Evolutionary conservation across 768 basidiomycete genomes (phyloP).

Genomic region (Leccinellum rugosiceps): DNA sequence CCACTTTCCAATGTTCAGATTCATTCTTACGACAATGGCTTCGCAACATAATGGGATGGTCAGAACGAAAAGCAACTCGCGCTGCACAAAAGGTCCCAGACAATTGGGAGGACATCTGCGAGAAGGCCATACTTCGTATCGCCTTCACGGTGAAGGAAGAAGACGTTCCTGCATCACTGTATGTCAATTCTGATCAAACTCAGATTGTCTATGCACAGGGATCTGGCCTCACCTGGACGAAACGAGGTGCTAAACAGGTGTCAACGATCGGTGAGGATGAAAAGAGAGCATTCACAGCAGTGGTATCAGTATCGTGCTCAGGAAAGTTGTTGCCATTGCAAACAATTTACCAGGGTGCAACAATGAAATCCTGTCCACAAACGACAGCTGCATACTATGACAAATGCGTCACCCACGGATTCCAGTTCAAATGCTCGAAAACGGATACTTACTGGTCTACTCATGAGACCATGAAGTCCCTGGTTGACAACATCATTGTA

Average conservation of each 20-base stretch:
- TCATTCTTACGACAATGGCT: no score
- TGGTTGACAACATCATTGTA: neutral
- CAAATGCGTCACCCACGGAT: neutral
- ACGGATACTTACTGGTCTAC: neutral
- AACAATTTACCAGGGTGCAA: neutral
- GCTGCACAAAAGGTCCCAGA: no score
- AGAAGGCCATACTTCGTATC: no score
- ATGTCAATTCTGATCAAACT: no score
- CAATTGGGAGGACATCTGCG: no score
- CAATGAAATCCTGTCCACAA: neutral
- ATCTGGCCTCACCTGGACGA: neutral
- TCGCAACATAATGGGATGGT: no score
- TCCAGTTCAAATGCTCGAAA: neutral
- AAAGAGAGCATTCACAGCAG: neutral
- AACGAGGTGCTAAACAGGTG: neutral
- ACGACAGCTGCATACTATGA: neutral
- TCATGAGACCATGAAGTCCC: neutral
- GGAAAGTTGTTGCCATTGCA: neutral
- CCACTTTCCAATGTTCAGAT: no score
- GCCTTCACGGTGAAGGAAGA: no score
- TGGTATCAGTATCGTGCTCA: neutral
- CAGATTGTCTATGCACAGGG: neutral
- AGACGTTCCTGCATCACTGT: no score
- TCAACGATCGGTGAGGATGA: neutral
- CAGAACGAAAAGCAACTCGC: no score